phyloP scores from a whole-genome alignment of 1,139 yeast species.

The Hyphopichia khmerensis region DNA sequence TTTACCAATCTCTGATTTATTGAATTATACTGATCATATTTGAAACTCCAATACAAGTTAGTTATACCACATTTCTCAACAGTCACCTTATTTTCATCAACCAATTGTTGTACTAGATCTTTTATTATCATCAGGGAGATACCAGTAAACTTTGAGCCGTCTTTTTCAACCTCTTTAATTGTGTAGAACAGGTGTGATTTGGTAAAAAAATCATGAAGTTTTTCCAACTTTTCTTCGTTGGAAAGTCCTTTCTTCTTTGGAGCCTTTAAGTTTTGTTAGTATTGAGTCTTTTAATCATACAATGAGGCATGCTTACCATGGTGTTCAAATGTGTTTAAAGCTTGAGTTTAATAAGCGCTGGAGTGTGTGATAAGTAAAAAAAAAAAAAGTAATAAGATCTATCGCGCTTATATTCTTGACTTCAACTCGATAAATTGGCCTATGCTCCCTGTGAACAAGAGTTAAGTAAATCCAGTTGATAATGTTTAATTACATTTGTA shows the following conservation, averaged over 20 bases:
- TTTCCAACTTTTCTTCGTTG: constrained; percentile 39
- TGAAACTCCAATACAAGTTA: constrained; percentile 55
- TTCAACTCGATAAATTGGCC: too few species aligned
- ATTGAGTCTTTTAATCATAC: too few species aligned
- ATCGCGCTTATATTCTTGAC: too few species aligned
- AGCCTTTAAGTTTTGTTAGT: constrained; percentile 12
- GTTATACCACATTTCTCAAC: constrained; percentile 55
- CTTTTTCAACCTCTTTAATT: constrained; percentile 49
- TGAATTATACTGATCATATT: constrained; percentile 29
- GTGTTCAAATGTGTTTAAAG: too few species aligned
- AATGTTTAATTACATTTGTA: too few species aligned
- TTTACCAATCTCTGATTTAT: constrained; percentile 14
- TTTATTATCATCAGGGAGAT: constrained; percentile 51
- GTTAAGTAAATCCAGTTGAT: too few species aligned
- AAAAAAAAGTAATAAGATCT: too few species aligned
- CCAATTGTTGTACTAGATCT: constrained; percentile 41
- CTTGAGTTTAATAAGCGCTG: too few species aligned
- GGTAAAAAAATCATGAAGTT: constrained; percentile 40
- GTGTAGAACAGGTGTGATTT: constrained; percentile 40
- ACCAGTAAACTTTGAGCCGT: constrained; percentile 45
- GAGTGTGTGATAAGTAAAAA: too few species aligned
- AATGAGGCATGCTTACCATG: background rate
- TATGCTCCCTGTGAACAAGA: too few species aligned
- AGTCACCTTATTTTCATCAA: constrained; percentile 47
- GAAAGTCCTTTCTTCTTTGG: constrained; percentile 29